phyloP scores from a whole-genome alignment of 306 rosid species.

The Pterocarpus macrocarpus region DNA sequence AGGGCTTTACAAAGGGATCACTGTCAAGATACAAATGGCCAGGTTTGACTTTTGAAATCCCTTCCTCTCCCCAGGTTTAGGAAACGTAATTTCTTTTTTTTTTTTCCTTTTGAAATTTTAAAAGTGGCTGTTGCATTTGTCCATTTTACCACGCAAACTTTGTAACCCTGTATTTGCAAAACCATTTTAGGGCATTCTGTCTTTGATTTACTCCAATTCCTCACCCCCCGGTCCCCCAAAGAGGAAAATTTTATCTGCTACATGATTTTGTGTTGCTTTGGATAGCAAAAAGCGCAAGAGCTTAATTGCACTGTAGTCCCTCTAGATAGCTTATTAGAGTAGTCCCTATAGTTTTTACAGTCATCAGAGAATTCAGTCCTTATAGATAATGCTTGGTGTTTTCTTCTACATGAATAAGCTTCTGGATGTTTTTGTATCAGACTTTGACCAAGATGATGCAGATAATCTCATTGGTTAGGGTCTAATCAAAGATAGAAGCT shows the following conservation, averaged over 20 bases:
- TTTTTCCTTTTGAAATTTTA: constrained; percentile 10
- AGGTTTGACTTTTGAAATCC: constrained; percentile 59
- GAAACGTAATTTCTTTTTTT: background rate
- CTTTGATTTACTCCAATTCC: constrained; percentile 1
- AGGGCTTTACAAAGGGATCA: constrained; percentile 52
- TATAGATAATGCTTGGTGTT: constrained; percentile 4
- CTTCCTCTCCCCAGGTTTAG: constrained; percentile 3
- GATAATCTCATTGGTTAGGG: constrained; percentile 4
- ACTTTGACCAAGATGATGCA: constrained; percentile 12
- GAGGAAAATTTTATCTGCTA: background rate
- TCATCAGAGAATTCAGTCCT: constrained; percentile 11
- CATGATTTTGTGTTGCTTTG: constrained; percentile 16
- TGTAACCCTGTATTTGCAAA: constrained; percentile 3
- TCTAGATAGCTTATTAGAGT: constrained; percentile 13
- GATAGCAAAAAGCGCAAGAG: background rate
- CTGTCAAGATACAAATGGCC: constrained; percentile 52
- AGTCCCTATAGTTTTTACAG: constrained; percentile 5
- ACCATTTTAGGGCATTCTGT: background rate
- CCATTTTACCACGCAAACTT: constrained; percentile 12
- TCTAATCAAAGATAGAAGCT: constrained; percentile 24
- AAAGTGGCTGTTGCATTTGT: constrained; percentile 12
- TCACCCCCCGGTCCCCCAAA: background rate
- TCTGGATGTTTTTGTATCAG: constrained; percentile 5
- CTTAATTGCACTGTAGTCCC: background rate
- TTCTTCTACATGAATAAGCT: constrained; percentile 7